Conservation (phyloP, 805 yeast species). For the Cyberlindnera suaveolens region DNA sequence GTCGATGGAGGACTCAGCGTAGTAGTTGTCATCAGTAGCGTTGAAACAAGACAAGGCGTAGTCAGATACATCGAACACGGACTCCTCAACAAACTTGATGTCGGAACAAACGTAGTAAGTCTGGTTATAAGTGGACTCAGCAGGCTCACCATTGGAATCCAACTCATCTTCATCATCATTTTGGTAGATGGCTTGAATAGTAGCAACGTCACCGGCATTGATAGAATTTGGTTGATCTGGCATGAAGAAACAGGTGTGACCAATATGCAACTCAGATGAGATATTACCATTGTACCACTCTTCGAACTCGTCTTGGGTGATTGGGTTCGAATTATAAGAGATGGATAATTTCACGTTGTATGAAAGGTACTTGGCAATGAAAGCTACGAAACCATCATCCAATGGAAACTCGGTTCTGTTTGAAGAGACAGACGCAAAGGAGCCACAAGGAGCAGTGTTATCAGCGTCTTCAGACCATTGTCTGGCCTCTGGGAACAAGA, state of each 20-base stretch:
- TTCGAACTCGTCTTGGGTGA: slow-evolving; percentile 33
- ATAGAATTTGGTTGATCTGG: slow-evolving; percentile 35
- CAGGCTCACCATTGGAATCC: slow-evolving; percentile 24
- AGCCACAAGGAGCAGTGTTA: slow-evolving; percentile 42
- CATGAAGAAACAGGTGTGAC: slow-evolving; percentile 40
- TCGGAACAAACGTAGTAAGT: slow-evolving; percentile 44
- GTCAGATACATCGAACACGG: slow-evolving; percentile 30
- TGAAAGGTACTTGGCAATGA: slow-evolving; percentile 36
- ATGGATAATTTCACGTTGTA: slow-evolving; percentile 36
- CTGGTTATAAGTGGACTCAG: slow-evolving; percentile 31
- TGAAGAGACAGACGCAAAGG: slow-evolving; percentile 24
- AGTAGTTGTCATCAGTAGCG: slow-evolving; percentile 33
- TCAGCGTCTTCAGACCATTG: slow-evolving; percentile 41
- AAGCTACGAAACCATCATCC: slow-evolving; percentile 40
- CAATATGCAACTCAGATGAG: slow-evolving; percentile 34
- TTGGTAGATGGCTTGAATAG: slow-evolving; percentile 37
- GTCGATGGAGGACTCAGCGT: slow-evolving; percentile 26
- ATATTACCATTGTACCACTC: slow-evolving; percentile 34
- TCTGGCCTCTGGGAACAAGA: slow-evolving; percentile 36
- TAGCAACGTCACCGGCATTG: slow-evolving; percentile 35
- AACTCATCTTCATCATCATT: slow-evolving; percentile 26
- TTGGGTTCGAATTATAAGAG: slow-evolving; percentile 35
- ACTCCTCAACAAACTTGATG: slow-evolving; percentile 35
- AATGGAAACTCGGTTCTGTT: slow-evolving; percentile 41
- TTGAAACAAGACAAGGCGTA: slow-evolving; percentile 35